Evolutionary conservation across 2,329 filamentous ascomycete genomes (phyloP).

Genomic region (Aaosphaeria arxii): DNA sequence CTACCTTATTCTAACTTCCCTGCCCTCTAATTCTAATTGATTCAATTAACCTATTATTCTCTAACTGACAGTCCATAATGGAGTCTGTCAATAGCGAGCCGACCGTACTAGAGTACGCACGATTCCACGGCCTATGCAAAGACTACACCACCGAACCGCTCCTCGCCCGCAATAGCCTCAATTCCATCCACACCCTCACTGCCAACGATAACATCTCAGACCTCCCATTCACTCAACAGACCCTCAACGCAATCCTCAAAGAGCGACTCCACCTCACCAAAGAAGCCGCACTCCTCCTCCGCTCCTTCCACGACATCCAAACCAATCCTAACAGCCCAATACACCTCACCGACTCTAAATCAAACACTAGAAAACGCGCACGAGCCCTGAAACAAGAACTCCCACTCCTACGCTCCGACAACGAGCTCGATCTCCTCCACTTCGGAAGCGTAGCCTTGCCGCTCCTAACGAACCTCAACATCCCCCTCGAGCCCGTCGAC

Average conservation of each 20-base stretch:
- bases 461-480: conserved; percentile 24
- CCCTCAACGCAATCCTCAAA: conserved; percentile 13
- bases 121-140: conserved; percentile 42
- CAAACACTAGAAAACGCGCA: conserved; percentile 14
- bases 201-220: conserved; percentile 12
- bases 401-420: conserved; percentile 46
- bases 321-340: background rate
- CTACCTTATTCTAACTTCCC: too few species aligned
- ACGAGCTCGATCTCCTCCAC: conserved; percentile 43
- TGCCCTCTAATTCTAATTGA: too few species aligned
- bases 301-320: conserved; percentile 9
- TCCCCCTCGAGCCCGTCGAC: conserved; percentile 34
- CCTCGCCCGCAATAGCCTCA: conserved; percentile 6
- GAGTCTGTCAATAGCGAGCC: conserved; percentile 1
- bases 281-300: conserved; percentile 27
- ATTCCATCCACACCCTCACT: conserved; percentile 7
- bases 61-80: too few species aligned
- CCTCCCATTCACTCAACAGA: conserved; percentile 7
- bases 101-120: conserved; percentile 45
- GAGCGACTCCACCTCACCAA: conserved; percentile 28
- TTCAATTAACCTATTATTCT: too few species aligned
- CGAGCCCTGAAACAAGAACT: conserved; percentile 42
- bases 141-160: conserved; percentile 34
- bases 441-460: conserved; percentile 30
- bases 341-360: background rate